Conservation (phyloP, 129 eudicot genomes). For the Smallanthus sonchifolius region DNA sequence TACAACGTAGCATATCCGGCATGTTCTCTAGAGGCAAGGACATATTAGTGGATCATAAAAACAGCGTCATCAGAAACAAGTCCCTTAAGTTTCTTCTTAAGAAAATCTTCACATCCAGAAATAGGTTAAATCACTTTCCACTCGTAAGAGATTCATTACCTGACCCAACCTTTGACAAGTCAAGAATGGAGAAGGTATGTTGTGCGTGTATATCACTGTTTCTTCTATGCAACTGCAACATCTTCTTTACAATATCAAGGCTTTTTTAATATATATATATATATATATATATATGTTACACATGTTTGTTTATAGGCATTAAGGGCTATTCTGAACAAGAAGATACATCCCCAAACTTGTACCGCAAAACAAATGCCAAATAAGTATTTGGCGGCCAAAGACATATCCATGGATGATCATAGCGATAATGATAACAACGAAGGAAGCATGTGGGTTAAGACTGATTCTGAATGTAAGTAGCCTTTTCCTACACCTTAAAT, state of each 20-base stretch:
- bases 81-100: constrained; percentile 64
- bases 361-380: constrained; percentile 29
- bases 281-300: not conserved
- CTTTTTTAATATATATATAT: not conserved
- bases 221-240: not conserved
- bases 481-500: not conserved
- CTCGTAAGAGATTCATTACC: constrained; percentile 42
- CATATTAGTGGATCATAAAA: constrained; percentile 17
- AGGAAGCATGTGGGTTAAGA: constrained; percentile 76
- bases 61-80: constrained; percentile 45
- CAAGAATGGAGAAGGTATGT: constrained; percentile 71
- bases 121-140: constrained; percentile 28
- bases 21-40: constrained; percentile 35
- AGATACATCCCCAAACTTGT: constrained; percentile 69
- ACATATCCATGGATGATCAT: constrained; percentile 29
- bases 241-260: not conserved
- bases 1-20: constrained; percentile 22
- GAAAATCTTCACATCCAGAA: constrained; percentile 44
- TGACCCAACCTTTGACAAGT: constrained; percentile 40
- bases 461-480: constrained; percentile 83
- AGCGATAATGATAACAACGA: constrained; percentile 30
- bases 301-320: constrained; percentile 39
- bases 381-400: constrained; percentile 39
- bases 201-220: not conserved
- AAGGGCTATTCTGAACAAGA: constrained; percentile 71